These are phyloP conservation scores for Solanum acaule DNA, from an alignment of 257 asterid genomes.

Conservation along the genomic window DNA sequence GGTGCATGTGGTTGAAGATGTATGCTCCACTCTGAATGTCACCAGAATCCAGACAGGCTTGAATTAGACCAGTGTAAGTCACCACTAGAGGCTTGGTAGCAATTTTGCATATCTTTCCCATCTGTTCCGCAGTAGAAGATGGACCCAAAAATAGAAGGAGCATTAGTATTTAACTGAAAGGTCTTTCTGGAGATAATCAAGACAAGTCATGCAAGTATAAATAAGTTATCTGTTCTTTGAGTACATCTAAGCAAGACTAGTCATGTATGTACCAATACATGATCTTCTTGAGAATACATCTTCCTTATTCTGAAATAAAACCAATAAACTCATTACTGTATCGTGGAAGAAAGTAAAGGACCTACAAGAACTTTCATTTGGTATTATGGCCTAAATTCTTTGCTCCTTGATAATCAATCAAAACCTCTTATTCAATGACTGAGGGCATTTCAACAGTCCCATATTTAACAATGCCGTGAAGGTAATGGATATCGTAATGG, in stretches of 20 bases:
- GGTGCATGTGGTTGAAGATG: constrained; percentile 68
- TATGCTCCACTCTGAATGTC: constrained; percentile 41
- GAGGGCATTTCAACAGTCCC: background rate
- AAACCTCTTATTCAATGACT: background rate
- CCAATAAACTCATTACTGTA: background rate
- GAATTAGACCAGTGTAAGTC: constrained; percentile 92
- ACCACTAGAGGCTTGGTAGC: constrained; percentile 90
- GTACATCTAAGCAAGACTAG: background rate
- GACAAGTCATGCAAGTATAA: background rate
- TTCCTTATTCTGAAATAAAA: background rate
- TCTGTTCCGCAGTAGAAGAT: constrained; percentile 26
- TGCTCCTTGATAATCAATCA: background rate
- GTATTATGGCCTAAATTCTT: background rate
- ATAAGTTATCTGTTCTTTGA: background rate
- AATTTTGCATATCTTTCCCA: constrained; percentile 84
- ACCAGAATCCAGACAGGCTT: constrained; percentile 75
- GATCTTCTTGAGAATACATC: background rate
- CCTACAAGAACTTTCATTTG: background rate
- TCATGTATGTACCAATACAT: background rate
- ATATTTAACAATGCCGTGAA: background rate
- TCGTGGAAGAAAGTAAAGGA: background rate
- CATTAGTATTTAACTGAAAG: background rate
- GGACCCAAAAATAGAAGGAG: background rate
- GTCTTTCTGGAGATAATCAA: background rate
- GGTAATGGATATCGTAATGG: background rate